Conservation (phyloP, 768 basidiomycete genomes). For the Trametes gibbosa region DNA sequence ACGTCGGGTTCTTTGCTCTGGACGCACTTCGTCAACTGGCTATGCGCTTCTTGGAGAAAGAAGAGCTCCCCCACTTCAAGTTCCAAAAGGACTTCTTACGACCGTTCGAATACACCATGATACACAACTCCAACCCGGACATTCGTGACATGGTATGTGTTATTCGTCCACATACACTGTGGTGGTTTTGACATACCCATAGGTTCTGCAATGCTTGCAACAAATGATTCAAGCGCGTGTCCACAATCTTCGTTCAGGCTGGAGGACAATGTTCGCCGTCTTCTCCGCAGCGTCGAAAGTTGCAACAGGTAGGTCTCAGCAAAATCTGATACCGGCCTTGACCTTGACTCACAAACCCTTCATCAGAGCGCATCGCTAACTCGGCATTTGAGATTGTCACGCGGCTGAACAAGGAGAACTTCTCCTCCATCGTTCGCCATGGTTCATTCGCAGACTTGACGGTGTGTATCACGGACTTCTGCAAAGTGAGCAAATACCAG, state of each 20-base stretch:
- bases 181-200: neutral
- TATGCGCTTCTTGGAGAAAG: constrained; percentile 98
- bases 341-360: neutral
- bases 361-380: constrained; percentile 79
- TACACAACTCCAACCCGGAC: constrained; percentile 93
- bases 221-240: constrained; percentile 98
- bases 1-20: constrained; percentile 94
- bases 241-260: constrained; percentile 94
- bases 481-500: constrained; percentile 99
- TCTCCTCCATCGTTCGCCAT: constrained; percentile 84
- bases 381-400: constrained; percentile 97
- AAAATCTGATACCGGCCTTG: neutral
- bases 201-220: constrained; percentile 96
- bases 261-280: constrained; percentile 99
- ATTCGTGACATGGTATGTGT: constrained; percentile 86
- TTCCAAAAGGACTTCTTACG: constrained; percentile 99
- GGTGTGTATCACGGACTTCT: constrained; percentile 98
- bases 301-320: constrained; percentile 59
- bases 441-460: constrained; percentile 95
- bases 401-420: constrained; percentile 86
- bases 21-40: constrained; percentile 96
- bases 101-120: constrained; percentile 98
- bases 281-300: constrained; percentile 96
- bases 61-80: constrained; percentile 96
- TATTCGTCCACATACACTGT: neutral